Percentiles rank a stretch among this genome's conserved stretches.
Evolutionary conservation across 2,329 filamentous ascomycete genomes (phyloP).

Genomic region (Diplodia corticola): DNA sequence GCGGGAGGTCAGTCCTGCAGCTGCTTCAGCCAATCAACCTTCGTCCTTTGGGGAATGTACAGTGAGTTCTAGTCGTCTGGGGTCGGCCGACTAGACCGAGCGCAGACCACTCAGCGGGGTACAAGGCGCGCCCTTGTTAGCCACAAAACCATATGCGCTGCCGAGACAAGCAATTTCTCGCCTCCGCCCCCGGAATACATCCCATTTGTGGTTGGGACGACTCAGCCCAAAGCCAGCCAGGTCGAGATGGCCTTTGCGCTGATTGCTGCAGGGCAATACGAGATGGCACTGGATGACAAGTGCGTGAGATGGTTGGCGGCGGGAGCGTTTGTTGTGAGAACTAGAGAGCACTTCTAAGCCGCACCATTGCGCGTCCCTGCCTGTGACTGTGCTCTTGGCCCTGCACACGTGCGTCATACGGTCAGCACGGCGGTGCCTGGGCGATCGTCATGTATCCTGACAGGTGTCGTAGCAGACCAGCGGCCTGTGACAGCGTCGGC

Average conservation of each 20-base stretch:
- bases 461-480: not conserved
- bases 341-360: constrained; percentile 4
- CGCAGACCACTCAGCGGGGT: not conserved
- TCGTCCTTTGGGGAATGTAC: not conserved
- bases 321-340: not conserved
- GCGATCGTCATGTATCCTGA: not conserved
- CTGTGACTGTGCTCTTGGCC: not conserved
- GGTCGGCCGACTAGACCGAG: not conserved
- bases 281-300: not conserved
- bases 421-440: constrained; percentile 9
- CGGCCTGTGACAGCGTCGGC: not conserved
- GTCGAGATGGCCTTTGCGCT: not conserved
- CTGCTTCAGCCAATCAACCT: constrained; percentile 2
- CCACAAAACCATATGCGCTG: too few relatives aligned
- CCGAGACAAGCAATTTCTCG: not conserved
- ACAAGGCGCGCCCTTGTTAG: not conserved
- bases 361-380: constrained; percentile 18
- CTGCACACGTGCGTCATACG: constrained; percentile 11
- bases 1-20: not conserved
- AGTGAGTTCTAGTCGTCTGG: not conserved
- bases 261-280: not conserved
- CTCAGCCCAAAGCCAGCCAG: not conserved
- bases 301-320: not conserved
- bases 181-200: not conserved
- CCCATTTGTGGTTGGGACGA: not conserved